Base-by-base conservation (phyloP, 2,329 filamentous ascomycete genomes). In the Venturia nashicola region DNA sequence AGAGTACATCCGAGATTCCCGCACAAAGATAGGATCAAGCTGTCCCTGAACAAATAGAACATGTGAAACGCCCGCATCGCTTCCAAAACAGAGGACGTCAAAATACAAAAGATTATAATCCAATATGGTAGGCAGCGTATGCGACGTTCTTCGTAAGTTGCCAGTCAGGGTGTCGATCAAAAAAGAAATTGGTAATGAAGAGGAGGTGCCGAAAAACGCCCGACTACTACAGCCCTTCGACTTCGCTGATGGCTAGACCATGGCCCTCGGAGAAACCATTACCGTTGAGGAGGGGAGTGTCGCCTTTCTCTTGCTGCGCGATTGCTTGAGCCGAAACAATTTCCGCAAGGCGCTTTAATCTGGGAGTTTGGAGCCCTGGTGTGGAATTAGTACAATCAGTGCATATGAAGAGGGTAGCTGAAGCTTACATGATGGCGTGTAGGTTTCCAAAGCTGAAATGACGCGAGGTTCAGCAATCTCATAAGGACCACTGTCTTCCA, bases 401-500 rank as follows among this genome's bases (percentile, higher is more conserved):
- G 39, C 59, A 64, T 23, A 20, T 27, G 59, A 44, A 55, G 48
- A 54, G 62, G 42, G 54, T 39, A 43, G 23, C 9, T 23, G 27
- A 57, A 64, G 82, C 89, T 83, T 82, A 94, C 93, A 99, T 69
- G 92, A 96, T 67, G 94, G 94, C 61, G 94, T 97, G 75, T 99
- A 99, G 16, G 94, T 99, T 79, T 99, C 94, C 68, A 99, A 79
- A 62, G 94, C 94, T 3, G 92, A 97, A 72, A 99, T 99, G 63
- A 91, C 90, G 73, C 94, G 85, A 36, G 94, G 94, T 76, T 99
- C 94, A 16, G 94, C 94, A 75, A 99, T 99, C 76, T 97, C 94
- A 72, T 99, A 99, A 34, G 93, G 94, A 32, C 94, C 94, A 70
- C 91, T 96, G 77, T 99, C 94, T 72, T 99, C 94, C 92, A 99